phyloP scores from a whole-genome alignment of 352 stramenopile genomes.

The Peronospora belbahrii region DNA sequence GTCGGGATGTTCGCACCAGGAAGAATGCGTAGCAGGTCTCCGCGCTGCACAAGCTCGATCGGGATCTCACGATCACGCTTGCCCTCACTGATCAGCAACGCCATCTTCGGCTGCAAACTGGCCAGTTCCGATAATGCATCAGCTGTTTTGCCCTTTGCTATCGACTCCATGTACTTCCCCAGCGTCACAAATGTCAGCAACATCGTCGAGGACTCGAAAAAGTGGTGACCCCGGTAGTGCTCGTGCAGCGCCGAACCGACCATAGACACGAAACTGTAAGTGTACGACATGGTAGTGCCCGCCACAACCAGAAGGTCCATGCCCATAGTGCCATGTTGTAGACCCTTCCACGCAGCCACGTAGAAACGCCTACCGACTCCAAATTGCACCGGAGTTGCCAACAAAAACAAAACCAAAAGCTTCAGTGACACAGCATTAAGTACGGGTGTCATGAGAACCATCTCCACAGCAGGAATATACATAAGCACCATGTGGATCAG shows the following conservation, averaged over 20 bases:
- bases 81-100: conserved; percentile 45
- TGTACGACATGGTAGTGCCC: conserved; percentile 79
- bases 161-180: conserved; percentile 85
- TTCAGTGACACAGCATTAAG: conserved; percentile 75
- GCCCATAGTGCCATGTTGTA: conserved; percentile 80
- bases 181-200: conserved; percentile 82
- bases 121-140: conserved; percentile 63
- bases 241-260: conserved; percentile 49
- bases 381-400: conserved; percentile 83
- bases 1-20: conserved; percentile 76
- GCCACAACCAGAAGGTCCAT: conserved; percentile 86
- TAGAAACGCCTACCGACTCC: conserved; percentile 74
- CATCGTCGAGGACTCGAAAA: conserved; percentile 85
- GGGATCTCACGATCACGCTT: conserved; percentile 62
- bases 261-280: conserved; percentile 79
- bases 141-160: conserved; percentile 81
- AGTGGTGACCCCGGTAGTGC: conserved; percentile 76
- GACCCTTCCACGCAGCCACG: conserved; percentile 67
- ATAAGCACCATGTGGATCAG: conserved; percentile 85
- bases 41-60: conserved; percentile 79
- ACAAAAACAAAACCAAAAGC: conserved; percentile 75
- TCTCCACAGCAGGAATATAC: conserved; percentile 60
- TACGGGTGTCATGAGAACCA: conserved; percentile 60
- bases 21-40: conserved; percentile 60
- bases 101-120: conserved; percentile 75